Base-by-base conservation (phyloP, 306 rosid species). In the Cucurbita ficifolia region DNA sequence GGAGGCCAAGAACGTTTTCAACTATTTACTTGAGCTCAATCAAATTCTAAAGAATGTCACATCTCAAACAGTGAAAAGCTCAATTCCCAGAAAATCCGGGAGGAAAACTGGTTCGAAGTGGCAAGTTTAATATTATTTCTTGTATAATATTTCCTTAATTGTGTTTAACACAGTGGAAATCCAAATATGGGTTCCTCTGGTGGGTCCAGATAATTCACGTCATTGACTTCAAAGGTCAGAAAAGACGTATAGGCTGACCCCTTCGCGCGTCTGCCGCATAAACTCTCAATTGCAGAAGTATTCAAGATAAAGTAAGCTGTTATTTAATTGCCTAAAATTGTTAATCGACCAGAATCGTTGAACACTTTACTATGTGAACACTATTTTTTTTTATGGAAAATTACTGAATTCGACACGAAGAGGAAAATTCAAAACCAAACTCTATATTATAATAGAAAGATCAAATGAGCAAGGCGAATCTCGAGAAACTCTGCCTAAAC, bases 401-500 rank as follows among this genome's bases (percentile, higher is more conserved):
- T 46, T 4, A 42, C 53, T 29, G 33, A 29, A 29, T 29, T 29
- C 33, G 33, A 29, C 33, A 29, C 48, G 16, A 13, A 43, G 52
- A 42, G 38, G 72, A 65, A 65, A 65, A 65, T 43, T 65, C 70
- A 10, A 65, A 68, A 24, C 73, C 59, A 49, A 48, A 49, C 74
- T 24, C 74, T 49, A 45, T 49, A 49, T 49, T 70, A 16, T 16
- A 16, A 70, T 59, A 29, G 39, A 69, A 24, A 48, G 21, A 69
- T 43, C n/a, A 22, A 69, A 22, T 45, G 40, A 45, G 12, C 55
- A 11, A 8, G 22, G 56, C 42, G 29, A 45, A 69, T 69, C 57
- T 69, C 58, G 29, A 69, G 43, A 48, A 48, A 48, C 74, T 8
- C 29, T 24, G 14, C 24, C 17, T 21, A 16, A 22, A 46, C 50